Conservation (phyloP, 2,329 filamentous ascomycete genomes). For the Stagonosporopsis cucurbitacearum region DNA sequence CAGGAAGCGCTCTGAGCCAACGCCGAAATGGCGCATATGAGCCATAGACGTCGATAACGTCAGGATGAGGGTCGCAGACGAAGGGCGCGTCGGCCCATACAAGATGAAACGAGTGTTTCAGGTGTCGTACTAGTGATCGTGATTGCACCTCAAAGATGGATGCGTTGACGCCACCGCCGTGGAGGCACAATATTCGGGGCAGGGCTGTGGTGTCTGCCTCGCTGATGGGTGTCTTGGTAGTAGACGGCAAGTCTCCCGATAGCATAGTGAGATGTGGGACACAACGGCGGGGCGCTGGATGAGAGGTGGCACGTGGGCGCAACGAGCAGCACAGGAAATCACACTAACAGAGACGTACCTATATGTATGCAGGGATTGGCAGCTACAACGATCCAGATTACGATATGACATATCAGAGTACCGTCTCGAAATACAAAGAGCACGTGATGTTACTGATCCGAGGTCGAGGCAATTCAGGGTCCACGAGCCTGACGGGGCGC, state of each 20-base stretch:
- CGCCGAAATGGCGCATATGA: slow-evolving; percentile 69
- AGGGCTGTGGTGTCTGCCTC: slow-evolving; percentile 39
- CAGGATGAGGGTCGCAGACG: slow-evolving; percentile 65
- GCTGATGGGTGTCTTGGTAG: slow-evolving; percentile 31
- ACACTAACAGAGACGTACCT: no score
- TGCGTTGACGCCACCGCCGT: slow-evolving; percentile 78
- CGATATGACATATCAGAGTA: no score
- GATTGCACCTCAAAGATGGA: slow-evolving; percentile 72
- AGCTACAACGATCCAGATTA: no score
- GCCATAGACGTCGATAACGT: slow-evolving; percentile 69
- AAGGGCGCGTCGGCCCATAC: slow-evolving; percentile 76
- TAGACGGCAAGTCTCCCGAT: slow-evolving; percentile 4
- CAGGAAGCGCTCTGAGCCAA: slow-evolving; percentile 69
- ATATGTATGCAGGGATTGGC: no score
- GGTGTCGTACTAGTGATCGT: slow-evolving; percentile 60
- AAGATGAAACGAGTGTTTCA: slow-evolving; percentile 68
- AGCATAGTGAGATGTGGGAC: neutral
- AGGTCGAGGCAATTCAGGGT: no score
- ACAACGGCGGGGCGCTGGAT: no score
- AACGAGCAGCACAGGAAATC: no score
- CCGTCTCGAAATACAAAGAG: no score
- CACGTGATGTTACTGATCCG: no score
- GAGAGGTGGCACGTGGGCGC: no score
- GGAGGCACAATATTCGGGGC: slow-evolving; percentile 78
- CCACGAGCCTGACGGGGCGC: no score